Evolutionary conservation across 2,329 filamentous ascomycete genomes (phyloP), one percentile per base, ranked within the genome.

Genomic region (Cladosporium sp.): DNA sequence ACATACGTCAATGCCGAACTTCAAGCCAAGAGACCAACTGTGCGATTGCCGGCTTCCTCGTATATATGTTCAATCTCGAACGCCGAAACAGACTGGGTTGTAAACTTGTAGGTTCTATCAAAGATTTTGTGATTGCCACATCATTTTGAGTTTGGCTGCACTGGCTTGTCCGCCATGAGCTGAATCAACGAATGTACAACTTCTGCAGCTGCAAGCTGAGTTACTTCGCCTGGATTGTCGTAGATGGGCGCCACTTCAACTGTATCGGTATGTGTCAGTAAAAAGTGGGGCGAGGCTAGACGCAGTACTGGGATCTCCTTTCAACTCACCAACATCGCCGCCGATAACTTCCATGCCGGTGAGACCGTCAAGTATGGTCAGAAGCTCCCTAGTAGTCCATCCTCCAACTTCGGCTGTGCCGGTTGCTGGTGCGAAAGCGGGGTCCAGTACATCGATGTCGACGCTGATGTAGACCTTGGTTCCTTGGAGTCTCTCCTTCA

Each of bases 181-280:
- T 66, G 66, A 19, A 80, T 65, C 41, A 81, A 59, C 7, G 76
- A 78, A 46, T 75, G 70, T 0, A 74, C 77, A 6, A 81, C 72
- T 58, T 80, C 77, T 4, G 77, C 75, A n/a, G 77, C 78, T 11
- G 77, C 77, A 28, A 81, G 64, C 1, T 72, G 76, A 0, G 81
- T 83, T 14, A 77, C 73, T 65, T 84, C 80, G 0, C 80, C 81
- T 53, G 77, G 70, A 34, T 79, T 83, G 60, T 84, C 81, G 62
- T 83, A 84, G 2, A 80, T 74, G 1, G 81, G 81, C 22, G 80
- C 77, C 28, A 84, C 80, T 62, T 84, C 81, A 33, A 84, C 80
- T 74, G 43, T 19, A 42, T 49, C 33, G 18, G 13, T 43, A 8
- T 31, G 49, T 38, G 41, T 46, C 34, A 49, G 44, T 22, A 14